A percentile compares a stretch with the other conserved stretches of the same genome.
Evolutionary conservation across 164 flowering plant genomes (phyloP).

Genomic region (Macadamia integrifolia): DNA sequence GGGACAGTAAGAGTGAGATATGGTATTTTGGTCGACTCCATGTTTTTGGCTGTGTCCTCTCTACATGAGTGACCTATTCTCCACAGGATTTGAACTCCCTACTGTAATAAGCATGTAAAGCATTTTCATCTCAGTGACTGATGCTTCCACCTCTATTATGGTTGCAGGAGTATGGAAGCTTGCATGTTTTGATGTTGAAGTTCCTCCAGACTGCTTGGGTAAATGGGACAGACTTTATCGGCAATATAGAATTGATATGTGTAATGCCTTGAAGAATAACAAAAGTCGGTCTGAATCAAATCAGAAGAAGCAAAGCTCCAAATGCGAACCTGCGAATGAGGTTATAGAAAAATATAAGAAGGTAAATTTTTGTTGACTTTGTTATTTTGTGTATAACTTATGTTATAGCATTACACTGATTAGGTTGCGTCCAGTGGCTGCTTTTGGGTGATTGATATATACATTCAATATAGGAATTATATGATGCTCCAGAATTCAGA

Average conservation of each 20-base stretch:
- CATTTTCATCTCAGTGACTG: background rate
- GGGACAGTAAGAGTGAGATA: no score
- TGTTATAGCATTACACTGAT: no score
- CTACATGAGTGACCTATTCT: no score
- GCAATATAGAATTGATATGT: slow-evolving; percentile 55
- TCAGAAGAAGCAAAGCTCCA: slow-evolving; percentile 1
- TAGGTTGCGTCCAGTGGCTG: background rate
- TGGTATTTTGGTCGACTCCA: no score
- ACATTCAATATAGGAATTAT: slow-evolving; percentile 39
- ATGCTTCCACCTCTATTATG: background rate
- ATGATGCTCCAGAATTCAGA: slow-evolving; percentile 46
- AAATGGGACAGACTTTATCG: slow-evolving; percentile 40
- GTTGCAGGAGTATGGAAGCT: slow-evolving; percentile 46
- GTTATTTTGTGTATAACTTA: background rate
- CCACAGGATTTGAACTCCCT: no score
- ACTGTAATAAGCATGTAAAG: background rate
- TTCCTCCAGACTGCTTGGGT: slow-evolving; percentile 21
- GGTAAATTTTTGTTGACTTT: slow-evolving; percentile 27
- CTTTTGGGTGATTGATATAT: background rate
- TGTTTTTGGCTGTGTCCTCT: no score
- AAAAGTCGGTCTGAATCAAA: slow-evolving; percentile 12
- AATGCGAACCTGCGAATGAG: slow-evolving; percentile 24
- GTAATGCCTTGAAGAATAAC: slow-evolving; percentile 22
- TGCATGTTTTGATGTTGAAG: slow-evolving; percentile 43
- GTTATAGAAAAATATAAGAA: slow-evolving; percentile 51